A percentile compares a stretch with the other conserved stretches of the same genome.
Evolutionary conservation across 2,329 filamentous ascomycete species (phyloP).

Genomic region (Fusarium lateritium): DNA sequence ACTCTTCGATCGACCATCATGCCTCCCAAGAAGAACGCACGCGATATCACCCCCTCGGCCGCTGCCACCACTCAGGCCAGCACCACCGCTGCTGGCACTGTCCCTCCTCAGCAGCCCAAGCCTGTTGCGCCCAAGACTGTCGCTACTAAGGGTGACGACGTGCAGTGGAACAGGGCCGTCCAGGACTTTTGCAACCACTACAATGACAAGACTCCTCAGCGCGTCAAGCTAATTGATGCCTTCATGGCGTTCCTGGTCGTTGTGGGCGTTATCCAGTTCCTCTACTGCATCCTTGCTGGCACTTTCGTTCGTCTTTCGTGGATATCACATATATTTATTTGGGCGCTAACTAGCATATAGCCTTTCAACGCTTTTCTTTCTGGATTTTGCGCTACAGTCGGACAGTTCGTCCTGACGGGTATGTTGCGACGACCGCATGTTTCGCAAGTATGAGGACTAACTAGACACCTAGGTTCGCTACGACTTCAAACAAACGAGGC

Average conservation of each 20-base stretch:
- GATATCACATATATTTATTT: no score
- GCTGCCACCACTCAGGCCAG: conserved; percentile 51
- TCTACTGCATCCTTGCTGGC: conserved; percentile 91
- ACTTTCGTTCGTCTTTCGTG: conserved; percentile 82
- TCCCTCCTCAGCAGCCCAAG: conserved; percentile 45
- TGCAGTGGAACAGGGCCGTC: conserved; percentile 72
- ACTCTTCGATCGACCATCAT: conserved; percentile 51
- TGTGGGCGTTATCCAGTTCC: conserved; percentile 91
- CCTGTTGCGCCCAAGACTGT: conserved; percentile 43
- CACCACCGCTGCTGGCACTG: conserved; percentile 49
- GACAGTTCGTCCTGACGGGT: conserved; percentile 97
- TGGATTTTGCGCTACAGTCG: conserved; percentile 93
- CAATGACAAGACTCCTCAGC: conserved; percentile 84
- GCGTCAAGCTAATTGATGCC: conserved; percentile 90
- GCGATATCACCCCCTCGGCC: conserved; percentile 53
- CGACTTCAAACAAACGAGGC: conserved; percentile 92
- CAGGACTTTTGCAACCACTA: conserved; percentile 84
- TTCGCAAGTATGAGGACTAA: conserved; percentile 23
- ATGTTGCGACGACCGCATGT: conserved; percentile 54
- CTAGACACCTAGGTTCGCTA: conserved; percentile 69
- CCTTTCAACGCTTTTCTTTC: conserved; percentile 99
- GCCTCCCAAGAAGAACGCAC: conserved; percentile 66
- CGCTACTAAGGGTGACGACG: conserved; percentile 39
- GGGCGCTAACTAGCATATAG: conserved; percentile 63
- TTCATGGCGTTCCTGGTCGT: conserved; percentile 91